Conservation (phyloP, 306 rosid species). For the Calophaca sinica region DNA sequence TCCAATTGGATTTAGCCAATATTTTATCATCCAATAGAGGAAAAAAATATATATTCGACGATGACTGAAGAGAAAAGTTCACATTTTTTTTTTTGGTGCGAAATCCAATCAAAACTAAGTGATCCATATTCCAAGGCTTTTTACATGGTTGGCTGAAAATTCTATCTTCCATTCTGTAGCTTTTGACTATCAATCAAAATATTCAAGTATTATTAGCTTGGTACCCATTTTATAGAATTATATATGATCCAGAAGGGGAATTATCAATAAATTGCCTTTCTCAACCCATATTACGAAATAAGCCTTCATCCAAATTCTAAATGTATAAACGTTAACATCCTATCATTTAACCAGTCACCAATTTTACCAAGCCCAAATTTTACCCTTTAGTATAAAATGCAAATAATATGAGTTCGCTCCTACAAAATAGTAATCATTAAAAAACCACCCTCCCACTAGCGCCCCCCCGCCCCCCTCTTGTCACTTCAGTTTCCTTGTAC, state of each 20-base stretch:
- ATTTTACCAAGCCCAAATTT: neutral
- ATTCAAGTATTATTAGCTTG: too few species aligned
- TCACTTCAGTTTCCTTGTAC: too few species aligned
- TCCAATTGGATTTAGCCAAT: neutral
- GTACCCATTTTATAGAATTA: neutral
- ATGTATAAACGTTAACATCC: neutral
- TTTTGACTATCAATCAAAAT: neutral
- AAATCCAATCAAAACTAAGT: slow-evolving; percentile 7
- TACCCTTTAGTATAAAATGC: neutral
- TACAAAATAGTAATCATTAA: neutral
- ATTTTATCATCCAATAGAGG: neutral
- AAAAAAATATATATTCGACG: neutral
- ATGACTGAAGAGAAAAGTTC: neutral
- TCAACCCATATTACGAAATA: slow-evolving; percentile 2
- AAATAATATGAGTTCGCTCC: neutral
- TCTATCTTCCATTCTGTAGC: neutral
- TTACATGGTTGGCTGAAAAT: neutral
- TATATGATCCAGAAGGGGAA: neutral
- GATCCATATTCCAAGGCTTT: neutral
- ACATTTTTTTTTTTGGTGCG: neutral
- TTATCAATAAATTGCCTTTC: neutral
- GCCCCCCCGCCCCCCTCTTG: too few species aligned
- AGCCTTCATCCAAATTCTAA: neutral
- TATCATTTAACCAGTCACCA: slow-evolving; percentile 9
- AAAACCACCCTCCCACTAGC: neutral